Conservation (phyloP, 2,329 filamentous ascomycete genomes). For the Colletotrichum orbiculare region DNA sequence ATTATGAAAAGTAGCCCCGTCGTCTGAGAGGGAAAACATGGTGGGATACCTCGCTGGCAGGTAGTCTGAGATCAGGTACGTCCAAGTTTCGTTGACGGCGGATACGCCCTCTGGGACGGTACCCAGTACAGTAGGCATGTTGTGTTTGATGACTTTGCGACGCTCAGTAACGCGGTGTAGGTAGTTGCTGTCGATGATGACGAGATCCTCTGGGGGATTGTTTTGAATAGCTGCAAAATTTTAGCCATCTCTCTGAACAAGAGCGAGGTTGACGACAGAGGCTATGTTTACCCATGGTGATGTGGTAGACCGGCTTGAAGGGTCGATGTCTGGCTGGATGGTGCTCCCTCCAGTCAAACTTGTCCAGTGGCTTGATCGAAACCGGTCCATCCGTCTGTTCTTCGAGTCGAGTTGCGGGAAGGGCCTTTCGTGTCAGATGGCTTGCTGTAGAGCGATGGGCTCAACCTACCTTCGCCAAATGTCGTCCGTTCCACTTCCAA, state of each 20-base stretch:
- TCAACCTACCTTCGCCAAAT: background rate
- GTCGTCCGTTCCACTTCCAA: constrained; percentile 20
- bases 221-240: constrained; percentile 52
- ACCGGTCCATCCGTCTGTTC: constrained; percentile 1
- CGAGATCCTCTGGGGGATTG: constrained; percentile 59
- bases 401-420: background rate
- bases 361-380: constrained; percentile 41
- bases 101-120: constrained; percentile 51
- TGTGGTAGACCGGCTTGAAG: constrained; percentile 64
- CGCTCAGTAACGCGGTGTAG: constrained; percentile 54
- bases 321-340: constrained; percentile 55
- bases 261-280: background rate
- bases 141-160: constrained; percentile 49
- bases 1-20: constrained; percentile 51
- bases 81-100: constrained; percentile 61
- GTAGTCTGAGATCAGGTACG: constrained; percentile 57
- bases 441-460: no score
- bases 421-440: background rate
- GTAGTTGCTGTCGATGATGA: constrained; percentile 65
- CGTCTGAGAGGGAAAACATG: constrained; percentile 54
- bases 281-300: constrained; percentile 61
- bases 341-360: constrained; percentile 54
- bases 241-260: background rate
- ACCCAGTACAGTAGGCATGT: constrained; percentile 55
- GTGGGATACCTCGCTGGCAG: constrained; percentile 61